Conservation (phyloP, 1,284 basidiomycete genomes). For the Earliella scabrosa region DNA sequence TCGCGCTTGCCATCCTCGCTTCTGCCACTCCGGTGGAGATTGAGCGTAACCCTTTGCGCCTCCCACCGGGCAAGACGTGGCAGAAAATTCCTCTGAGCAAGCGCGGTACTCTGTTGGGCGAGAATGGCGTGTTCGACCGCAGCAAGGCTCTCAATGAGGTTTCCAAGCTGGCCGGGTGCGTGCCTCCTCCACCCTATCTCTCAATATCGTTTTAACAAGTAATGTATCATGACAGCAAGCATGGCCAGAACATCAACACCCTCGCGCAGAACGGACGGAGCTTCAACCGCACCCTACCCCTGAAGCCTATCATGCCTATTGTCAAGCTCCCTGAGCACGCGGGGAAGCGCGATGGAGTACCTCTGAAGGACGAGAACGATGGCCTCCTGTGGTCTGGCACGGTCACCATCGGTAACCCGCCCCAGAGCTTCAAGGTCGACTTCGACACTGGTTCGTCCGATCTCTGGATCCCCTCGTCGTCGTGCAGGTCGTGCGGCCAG, state of each 20-base stretch:
- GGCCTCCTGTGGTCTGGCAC: conserved; percentile 25
- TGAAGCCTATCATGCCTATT: conserved; percentile 11
- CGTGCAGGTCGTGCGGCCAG: conserved; percentile 24
- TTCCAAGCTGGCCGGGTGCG: conserved; percentile 26
- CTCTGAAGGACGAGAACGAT: conserved; percentile 22
- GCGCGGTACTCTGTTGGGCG: conserved; percentile 25
- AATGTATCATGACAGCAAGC: conserved; percentile 21
- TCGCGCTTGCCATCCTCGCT: conserved; percentile 27
- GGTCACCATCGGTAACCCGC: conserved; percentile 27
- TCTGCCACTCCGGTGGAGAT: conserved; percentile 22
- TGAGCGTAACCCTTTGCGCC: conserved; percentile 7
- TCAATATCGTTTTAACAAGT: neutral
- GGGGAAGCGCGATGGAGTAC: conserved; percentile 13
- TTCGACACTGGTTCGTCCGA: conserved; percentile 35
- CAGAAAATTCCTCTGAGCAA: conserved; percentile 25
- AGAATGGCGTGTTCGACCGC: conserved; percentile 29
- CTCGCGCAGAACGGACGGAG: conserved; percentile 28
- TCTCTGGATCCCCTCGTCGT: conserved; percentile 30
- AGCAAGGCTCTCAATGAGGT: conserved; percentile 21
- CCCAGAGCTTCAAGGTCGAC: conserved; percentile 28
- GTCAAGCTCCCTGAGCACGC: conserved; percentile 8
- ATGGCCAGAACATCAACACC: conserved; percentile 26
- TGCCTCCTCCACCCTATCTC: neutral
- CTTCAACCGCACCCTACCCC: conserved; percentile 5
- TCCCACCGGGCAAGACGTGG: neutral